Evolutionary conservation across 805 yeast species (phyloP).

Genomic region (Metschnikowia orientalis): DNA sequence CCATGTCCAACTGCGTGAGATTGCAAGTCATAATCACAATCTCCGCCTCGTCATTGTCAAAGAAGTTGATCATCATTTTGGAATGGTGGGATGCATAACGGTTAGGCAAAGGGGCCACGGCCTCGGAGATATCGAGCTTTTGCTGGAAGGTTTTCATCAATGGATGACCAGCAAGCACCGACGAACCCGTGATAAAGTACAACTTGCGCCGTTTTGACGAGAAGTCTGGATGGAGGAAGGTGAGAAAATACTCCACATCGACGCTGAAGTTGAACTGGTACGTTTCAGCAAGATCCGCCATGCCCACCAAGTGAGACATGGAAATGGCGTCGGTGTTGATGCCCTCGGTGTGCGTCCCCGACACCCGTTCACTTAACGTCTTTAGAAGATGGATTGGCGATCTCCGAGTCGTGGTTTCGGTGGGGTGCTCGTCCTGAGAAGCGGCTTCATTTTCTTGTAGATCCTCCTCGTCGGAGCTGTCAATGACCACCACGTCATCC

Average conservation of each 20-base stretch:
- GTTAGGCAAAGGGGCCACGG: conserved; percentile 32
- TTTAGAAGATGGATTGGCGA: conserved; percentile 25
- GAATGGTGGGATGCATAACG: conserved; percentile 56
- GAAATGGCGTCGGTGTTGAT: conserved; percentile 27
- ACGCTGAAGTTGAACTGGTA: conserved; percentile 48
- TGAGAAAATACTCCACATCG: conserved; percentile 38
- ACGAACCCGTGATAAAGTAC: conserved; percentile 30
- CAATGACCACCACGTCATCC: conserved; percentile 2
- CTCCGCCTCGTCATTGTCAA: conserved; percentile 41
- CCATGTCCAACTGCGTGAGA: conserved; percentile 50
- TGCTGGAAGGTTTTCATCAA: conserved; percentile 7
- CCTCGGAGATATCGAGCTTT: conserved; percentile 24
- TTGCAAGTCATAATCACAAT: conserved; percentile 59
- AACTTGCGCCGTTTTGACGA: conserved; percentile 16
- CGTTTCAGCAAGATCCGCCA: conserved; percentile 29
- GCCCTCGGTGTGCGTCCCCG: conserved; percentile 5
- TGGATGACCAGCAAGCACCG: conserved; percentile 9
- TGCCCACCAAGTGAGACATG: conserved; percentile 28
- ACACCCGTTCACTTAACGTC: conserved; percentile 23
- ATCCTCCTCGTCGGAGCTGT: conserved; percentile 1
- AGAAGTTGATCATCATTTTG: conserved; percentile 60
- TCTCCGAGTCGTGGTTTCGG: neutral
- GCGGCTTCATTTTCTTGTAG: neutral
- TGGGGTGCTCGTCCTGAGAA: too few species aligned
- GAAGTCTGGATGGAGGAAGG: conserved; percentile 27